Evolutionary conservation across 148 eudicot genomes (phyloP).

Genomic region (Spergularia bocconei): DNA sequence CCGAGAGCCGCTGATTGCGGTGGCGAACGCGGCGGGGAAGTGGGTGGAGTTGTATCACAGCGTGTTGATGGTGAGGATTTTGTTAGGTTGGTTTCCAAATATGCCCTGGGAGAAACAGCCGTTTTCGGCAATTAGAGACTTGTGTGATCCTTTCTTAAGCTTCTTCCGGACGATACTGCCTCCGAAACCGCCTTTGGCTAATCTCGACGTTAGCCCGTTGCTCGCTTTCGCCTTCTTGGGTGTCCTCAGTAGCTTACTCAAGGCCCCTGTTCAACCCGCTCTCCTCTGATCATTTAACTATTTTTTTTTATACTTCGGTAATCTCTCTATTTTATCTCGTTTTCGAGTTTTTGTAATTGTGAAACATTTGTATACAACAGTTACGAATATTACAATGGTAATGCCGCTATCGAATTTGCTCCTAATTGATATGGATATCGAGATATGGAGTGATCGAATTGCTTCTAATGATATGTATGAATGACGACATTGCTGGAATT

Average conservation of each 20-base stretch:
- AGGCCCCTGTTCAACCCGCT: background rate
- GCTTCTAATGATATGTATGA: too few species aligned
- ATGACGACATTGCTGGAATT: too few species aligned
- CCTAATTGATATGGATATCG: too few species aligned
- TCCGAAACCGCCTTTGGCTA: constrained; percentile 49
- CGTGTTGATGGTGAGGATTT: constrained; percentile 76
- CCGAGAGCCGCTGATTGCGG: constrained; percentile 48
- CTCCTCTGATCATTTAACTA: too few species aligned
- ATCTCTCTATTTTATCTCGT: background rate
- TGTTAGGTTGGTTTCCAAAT: constrained; percentile 74
- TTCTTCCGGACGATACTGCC: constrained; percentile 67
- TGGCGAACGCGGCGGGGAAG: constrained; percentile 58
- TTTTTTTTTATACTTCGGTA: too few species aligned
- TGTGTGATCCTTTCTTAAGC: constrained; percentile 77
- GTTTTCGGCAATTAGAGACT: constrained; percentile 63
- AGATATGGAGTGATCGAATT: too few species aligned
- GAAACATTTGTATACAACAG: too few species aligned
- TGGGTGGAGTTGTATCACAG: constrained; percentile 74
- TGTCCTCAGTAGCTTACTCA: constrained; percentile 26
- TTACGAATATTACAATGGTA: too few species aligned
- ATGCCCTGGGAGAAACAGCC: constrained; percentile 87
- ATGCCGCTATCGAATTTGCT: too few species aligned
- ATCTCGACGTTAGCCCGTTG: constrained; percentile 69
- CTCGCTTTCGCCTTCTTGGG: constrained; percentile 69
- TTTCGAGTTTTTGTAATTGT: background rate